Base-by-base conservation (phyloP, 1,284 basidiomycete species). In the Malassezia slooffiae region DNA sequence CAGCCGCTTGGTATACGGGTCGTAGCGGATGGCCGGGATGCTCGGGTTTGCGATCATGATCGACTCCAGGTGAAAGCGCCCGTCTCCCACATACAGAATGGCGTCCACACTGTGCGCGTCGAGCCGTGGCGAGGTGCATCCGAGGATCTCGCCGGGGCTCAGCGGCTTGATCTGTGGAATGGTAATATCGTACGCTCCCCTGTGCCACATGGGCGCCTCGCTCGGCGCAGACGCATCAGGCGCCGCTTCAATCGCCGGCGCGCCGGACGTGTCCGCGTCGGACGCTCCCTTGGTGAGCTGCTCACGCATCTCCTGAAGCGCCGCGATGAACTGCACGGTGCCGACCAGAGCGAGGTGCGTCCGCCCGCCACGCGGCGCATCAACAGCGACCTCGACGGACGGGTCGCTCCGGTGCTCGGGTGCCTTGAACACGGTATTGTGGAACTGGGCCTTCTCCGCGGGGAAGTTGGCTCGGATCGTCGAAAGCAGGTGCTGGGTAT, bases 31-130 rank as follows among this genome's bases (percentile, higher is more conserved):
- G 0, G 93, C 90, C 10, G 91, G 88, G 17, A 96, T 78, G n/a
- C 77, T 73, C 0, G 93, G 93, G 70, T 99, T 99, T 22, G 88
- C 88, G 50, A 99, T 96, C 93, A 97, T 99, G 69, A 96, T 90
- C 11, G 85, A 85, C 71, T 99, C 93, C 13, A 97, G 77, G 67
- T 97, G 93, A 74, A 99, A 99, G 11, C 93, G 81, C 15, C 93
- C 93, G 64, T 99, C 93, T 17, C 93, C 93, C 22, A 99, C 79
- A 70, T 97, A 99, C 36, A 67, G 48, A 38, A 67, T 57, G 0
- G 59, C 64, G 31, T 69, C 66, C 24, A 65, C 54, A 17, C 42
- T 42, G 20, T 54, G 45, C 29, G 52, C 52, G 37, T 56, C 50
- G 79, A 56, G 74, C 35, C 76, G 77, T 3, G 93, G 93, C 10